Base-by-base conservation (phyloP, 2,329 filamentous ascomycete genomes). In the Juglanconis juglandina region DNA sequence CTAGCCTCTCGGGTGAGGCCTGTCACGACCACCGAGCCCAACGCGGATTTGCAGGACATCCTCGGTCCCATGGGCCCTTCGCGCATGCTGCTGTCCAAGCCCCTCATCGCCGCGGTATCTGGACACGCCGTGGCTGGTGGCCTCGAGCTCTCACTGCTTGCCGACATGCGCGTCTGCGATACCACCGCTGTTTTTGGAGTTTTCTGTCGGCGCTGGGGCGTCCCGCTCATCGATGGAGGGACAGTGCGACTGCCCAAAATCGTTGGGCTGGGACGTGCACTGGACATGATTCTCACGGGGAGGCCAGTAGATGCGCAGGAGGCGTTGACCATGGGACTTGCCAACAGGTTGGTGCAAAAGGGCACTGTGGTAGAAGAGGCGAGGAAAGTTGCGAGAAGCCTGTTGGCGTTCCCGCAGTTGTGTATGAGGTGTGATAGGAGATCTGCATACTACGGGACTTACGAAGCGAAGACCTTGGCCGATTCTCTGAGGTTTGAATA, bases 261-360 rank as follows among this genome's bases (percentile, higher is more conserved):
- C 49, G 69, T 85, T 30, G 82, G 83, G 0, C 71, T 85, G 1
- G 80, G 81, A 0, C 68, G 80, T 3, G 82, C 83, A 0, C 63
- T 85, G 58, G 83, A 85, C 67, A 80, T 85, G 77, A 82, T 85
- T 14, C 70, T 86, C 5, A 85, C 83, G 0, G 82, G 83, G 0
- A 70, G 81, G 1, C 66, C 75, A 0, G 79, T 85, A 0, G 64
- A 63, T 0, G 81, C 82, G 0, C 65, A 74, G 17, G 81, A 86
- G 64, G 82, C 82, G 0, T 64, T 82, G 34, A 53, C 67, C 1
- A 81, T 84, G 72, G 82, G 81, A 0, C 71, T 85, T 7, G 82
- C 77, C 8, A 84, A 79, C 66, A 72, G 81, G 0, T 76, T 85
- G 0, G 81, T 84, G 1, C 72, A 75, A 0, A 79, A 78, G 61